Percentiles rank a stretch among this genome's conserved stretches.
These are phyloP conservation scores for Epichloe coenophiala DNA, from an alignment of 2,329 filamentous ascomycete genomes.

Conservation along the genomic window DNA sequence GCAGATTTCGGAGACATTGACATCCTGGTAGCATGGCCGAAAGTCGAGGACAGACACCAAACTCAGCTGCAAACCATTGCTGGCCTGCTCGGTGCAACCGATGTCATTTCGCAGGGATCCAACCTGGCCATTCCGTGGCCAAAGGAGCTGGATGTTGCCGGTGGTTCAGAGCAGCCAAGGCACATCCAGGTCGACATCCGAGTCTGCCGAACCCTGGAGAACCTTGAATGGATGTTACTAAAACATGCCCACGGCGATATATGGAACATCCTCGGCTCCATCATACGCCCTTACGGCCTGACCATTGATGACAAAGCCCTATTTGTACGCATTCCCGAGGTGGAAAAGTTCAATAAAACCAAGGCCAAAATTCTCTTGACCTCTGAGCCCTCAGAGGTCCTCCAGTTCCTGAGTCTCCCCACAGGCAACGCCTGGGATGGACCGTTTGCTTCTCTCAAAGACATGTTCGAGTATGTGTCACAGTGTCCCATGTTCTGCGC, in stretches of 20 bases:
- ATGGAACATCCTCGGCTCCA: constrained; percentile 50
- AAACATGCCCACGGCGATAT: constrained; percentile 59
- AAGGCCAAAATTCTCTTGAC: constrained; percentile 48
- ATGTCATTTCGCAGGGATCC: constrained; percentile 18
- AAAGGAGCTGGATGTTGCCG: neutral
- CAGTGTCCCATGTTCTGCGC: constrained; percentile 45
- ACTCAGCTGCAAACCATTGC: constrained; percentile 19
- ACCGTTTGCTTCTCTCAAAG: constrained; percentile 40
- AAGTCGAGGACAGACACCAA: constrained; percentile 3
- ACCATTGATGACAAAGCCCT: constrained; percentile 51
- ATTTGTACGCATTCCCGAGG: constrained; percentile 52
- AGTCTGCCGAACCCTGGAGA: constrained; percentile 28
- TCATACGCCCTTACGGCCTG: constrained; percentile 51
- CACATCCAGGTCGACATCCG: constrained; percentile 60
- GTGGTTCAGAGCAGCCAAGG: neutral
- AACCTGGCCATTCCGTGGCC: constrained; percentile 47
- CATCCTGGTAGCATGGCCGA: constrained; percentile 40
- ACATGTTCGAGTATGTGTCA: constrained; percentile 49
- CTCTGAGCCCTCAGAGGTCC: constrained; percentile 36
- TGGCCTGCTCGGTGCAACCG: constrained; percentile 30
- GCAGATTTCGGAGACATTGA: constrained; percentile 59
- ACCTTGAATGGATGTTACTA: constrained; percentile 51
- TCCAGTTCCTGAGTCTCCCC: constrained; percentile 52
- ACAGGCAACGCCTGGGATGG: constrained; percentile 29
- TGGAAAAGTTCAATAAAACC: constrained; percentile 46